Percentiles rank a stretch among this genome's conserved stretches.
These are phyloP conservation scores for Apodospora peruviana DNA, from an alignment of 495 filamentous ascomycete species.

Conservation along the genomic window DNA sequence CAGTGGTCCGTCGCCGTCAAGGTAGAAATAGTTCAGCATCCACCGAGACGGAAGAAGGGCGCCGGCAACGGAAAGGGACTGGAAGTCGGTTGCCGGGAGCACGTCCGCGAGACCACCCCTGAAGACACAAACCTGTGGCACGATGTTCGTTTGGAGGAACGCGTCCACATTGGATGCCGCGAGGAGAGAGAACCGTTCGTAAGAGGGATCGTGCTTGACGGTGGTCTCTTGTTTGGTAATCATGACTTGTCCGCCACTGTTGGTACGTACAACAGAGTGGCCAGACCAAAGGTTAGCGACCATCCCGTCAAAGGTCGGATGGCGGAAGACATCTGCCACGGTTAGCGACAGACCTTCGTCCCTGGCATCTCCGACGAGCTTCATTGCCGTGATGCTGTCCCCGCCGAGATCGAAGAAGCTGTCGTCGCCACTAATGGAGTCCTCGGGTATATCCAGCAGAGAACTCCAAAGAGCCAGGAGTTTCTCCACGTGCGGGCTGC, in stretches of 20 bases:
- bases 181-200: conserved; percentile 44
- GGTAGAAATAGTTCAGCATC: conserved; percentile 50
- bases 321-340: conserved; percentile 42
- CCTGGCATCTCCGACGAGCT: conserved; percentile 49
- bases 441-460: conserved; percentile 14
- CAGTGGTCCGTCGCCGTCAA: conserved; percentile 44
- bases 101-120: conserved; percentile 46
- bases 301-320: conserved; percentile 10
- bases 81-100: conserved; percentile 57
- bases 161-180: conserved; percentile 40
- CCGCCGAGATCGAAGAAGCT: conserved; percentile 60
- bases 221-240: conserved; percentile 6
- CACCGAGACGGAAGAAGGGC: conserved; percentile 44
- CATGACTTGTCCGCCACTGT: neutral
- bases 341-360: conserved; percentile 44
- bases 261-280: neutral
- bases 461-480: conserved; percentile 19
- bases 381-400: conserved; percentile 60
- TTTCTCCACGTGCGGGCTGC: neutral
- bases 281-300: neutral
- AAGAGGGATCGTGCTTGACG: too few species aligned
- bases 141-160: conserved; percentile 47
- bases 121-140: conserved; percentile 51
- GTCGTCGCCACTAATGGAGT: conserved; percentile 34
- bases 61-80: conserved; percentile 52